A percentile compares a stretch with the other conserved stretches of the same genome.
phyloP scores from a whole-genome alignment of 441 rosid species.

The Pelargonium myrrhifolium region DNA sequence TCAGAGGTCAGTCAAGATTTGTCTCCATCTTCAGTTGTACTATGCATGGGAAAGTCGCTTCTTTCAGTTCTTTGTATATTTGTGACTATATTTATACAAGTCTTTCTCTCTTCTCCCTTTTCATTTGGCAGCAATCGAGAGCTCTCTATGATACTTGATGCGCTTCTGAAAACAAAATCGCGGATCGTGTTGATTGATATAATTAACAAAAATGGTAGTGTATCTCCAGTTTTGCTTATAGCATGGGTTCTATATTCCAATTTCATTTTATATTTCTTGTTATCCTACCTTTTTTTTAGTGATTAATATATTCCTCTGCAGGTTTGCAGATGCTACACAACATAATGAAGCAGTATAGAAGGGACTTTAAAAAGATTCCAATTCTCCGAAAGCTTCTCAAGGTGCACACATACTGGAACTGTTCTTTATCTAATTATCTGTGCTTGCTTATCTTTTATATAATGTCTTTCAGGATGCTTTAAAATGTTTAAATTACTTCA shows the following conservation, averaged over 20 bases:
- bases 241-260: constrained; percentile 9
- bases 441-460: neutral
- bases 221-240: constrained; percentile 21
- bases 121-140: constrained; percentile 78
- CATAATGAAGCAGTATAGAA: constrained; percentile 81
- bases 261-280: neutral
- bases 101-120: constrained; percentile 17
- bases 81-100: neutral
- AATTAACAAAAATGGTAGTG: constrained; percentile 82
- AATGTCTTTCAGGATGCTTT: no score
- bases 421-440: neutral
- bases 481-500: no score
- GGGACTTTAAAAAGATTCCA: constrained; percentile 91
- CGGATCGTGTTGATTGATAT: constrained; percentile 65
- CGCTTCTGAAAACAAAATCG: constrained; percentile 88
- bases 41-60: neutral
- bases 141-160: constrained; percentile 98
- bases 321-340: constrained; percentile 97
- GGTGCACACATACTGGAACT: constrained; percentile 34
- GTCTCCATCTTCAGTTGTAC: constrained; percentile 1
- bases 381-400: constrained; percentile 94
- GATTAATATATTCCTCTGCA: constrained; percentile 28
- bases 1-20: constrained; percentile 53
- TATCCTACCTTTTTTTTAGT: constrained; percentile 10
- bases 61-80: neutral